phyloP scores from a whole-genome alignment of 2,329 filamentous ascomycete genomes.

The Aspergillus tubingensis region DNA sequence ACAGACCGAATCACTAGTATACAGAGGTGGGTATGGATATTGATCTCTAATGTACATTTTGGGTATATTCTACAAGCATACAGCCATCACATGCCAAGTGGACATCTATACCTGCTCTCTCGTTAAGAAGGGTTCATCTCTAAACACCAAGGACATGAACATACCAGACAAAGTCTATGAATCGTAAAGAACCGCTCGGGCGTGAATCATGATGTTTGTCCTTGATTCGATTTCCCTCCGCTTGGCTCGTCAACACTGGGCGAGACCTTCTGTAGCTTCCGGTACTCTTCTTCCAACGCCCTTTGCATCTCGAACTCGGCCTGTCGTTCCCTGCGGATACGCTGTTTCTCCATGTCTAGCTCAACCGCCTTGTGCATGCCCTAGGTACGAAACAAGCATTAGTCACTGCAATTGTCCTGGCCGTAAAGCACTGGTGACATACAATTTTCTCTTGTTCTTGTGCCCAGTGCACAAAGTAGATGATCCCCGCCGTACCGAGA shows the following conservation, averaged over 20 bases:
- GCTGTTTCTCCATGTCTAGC: constrained; percentile 91
- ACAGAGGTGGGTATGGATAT: constrained; percentile 2
- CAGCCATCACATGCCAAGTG: not conserved
- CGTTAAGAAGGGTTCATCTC: not conserved
- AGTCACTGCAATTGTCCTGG: not conserved
- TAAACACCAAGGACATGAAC: not conserved
- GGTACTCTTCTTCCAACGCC: constrained; percentile 83
- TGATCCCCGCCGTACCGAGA: constrained; percentile 71
- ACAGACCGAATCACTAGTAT: not conserved
- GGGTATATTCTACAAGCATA: constrained; percentile 21
- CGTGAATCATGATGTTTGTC: constrained; percentile 25
- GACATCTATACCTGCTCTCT: not conserved
- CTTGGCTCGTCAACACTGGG: constrained; percentile 42
- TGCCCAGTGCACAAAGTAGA: constrained; percentile 85
- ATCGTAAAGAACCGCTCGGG: not conserved
- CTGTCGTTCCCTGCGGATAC: constrained; percentile 84
- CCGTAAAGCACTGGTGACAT: constrained; percentile 39
- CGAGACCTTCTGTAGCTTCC: constrained; percentile 79
- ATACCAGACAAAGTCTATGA: not conserved
- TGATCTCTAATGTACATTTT: constrained; percentile 21
- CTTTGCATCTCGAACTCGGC: constrained; percentile 93
- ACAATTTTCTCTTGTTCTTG: constrained; percentile 83
- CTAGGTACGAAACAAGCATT: constrained; percentile 40
- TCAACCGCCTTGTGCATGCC: constrained; percentile 95
- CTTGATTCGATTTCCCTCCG: constrained; percentile 22